Base-by-base conservation (phyloP, 2,329 filamentous ascomycete species). In the Paecilomyces niveus region DNA sequence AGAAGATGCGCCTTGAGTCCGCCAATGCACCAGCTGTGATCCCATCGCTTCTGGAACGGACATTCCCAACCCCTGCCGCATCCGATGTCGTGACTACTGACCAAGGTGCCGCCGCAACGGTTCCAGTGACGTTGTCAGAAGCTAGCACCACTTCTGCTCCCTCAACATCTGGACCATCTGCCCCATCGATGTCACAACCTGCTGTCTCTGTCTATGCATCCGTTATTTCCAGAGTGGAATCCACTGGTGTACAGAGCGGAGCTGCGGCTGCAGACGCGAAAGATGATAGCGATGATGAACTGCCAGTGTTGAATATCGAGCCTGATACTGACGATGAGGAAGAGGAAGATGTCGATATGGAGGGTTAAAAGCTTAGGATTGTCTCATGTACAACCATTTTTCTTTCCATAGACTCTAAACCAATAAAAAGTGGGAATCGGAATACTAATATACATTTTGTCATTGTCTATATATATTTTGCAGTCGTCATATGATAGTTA, bases 241-340 rank as follows among this genome's bases (percentile, higher is more conserved):
- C 31, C 65, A 68, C 63, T n/a, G 18, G 29, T 21, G 31, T 39
- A 53, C 18, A 33, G 21, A 13, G 18, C n/a, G 45, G 33, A 22
- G 49, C 55, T 6, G 55, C 61, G 8, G 50, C 62, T 61, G 57
- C 58, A 39, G 39, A 59, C 3, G 62, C 63, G 29, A 62, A 64
- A 31, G 74, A 77, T 55, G 74, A 75, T 32, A 78, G 75, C 59
- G 79, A 78, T 59, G 78, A 79, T 61, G 80, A 80, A 57, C 74
- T 81, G 61, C 80, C 80, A 1, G 72, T 76, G 31, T 68, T 82
- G 49, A 75, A 79, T 59, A 65, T 78, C n/a, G 77, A 77, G 18
- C 64, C 76, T n/a, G 77, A 78, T 62, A 77, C 76, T 3, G 76
- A 77, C 54, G 75, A 78, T 32, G 77, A 78, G 3, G 75, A 78